phyloP scores from a whole-genome alignment of 1,284 basidiomycete genomes.

The Ganoderma sinense region DNA sequence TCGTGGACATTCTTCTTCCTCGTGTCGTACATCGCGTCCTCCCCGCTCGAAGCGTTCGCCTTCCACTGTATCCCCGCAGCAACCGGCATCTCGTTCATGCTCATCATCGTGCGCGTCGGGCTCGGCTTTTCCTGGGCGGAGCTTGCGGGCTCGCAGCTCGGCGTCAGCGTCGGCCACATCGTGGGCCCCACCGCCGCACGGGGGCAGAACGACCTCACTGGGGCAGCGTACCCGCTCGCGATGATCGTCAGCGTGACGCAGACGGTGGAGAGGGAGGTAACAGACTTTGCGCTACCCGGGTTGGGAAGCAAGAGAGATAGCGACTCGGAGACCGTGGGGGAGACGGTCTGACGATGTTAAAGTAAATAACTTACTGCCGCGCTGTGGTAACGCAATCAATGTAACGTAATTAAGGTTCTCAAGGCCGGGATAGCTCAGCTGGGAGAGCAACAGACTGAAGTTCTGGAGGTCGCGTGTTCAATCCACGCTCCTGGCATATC shows the following conservation, averaged over 20 bases:
- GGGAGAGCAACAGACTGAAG: constrained; percentile 86
- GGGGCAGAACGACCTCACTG: constrained; percentile 5
- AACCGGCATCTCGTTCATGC: constrained; percentile 31
- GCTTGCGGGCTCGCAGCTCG: constrained; percentile 1
- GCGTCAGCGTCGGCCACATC: not conserved
- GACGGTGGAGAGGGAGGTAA: constrained; percentile 26
- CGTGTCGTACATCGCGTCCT: constrained; percentile 18
- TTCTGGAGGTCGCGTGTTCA: constrained; percentile 75
- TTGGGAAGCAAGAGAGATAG: not conserved
- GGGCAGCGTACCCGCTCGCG: constrained; percentile 14
- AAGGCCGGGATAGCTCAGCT: constrained; percentile 74
- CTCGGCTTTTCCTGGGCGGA: constrained; percentile 29
- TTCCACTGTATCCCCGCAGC: constrained; percentile 27
- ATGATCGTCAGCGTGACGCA: constrained; percentile 26
- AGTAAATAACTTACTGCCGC: too few relatives aligned
- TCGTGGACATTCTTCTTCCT: constrained; percentile 30
- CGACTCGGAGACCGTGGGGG: not conserved
- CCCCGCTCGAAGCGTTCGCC: constrained; percentile 24
- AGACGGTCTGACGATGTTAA: not conserved
- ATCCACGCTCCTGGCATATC: constrained; percentile 68
- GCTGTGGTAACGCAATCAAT: not conserved
- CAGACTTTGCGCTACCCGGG: constrained; percentile 22
- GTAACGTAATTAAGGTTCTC: not conserved
- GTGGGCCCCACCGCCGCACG: not conserved
- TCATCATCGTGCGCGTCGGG: constrained; percentile 30